These are phyloP conservation scores for Suillus variegatus DNA, from an alignment of 768 basidiomycete species.

Conservation along the genomic window DNA sequence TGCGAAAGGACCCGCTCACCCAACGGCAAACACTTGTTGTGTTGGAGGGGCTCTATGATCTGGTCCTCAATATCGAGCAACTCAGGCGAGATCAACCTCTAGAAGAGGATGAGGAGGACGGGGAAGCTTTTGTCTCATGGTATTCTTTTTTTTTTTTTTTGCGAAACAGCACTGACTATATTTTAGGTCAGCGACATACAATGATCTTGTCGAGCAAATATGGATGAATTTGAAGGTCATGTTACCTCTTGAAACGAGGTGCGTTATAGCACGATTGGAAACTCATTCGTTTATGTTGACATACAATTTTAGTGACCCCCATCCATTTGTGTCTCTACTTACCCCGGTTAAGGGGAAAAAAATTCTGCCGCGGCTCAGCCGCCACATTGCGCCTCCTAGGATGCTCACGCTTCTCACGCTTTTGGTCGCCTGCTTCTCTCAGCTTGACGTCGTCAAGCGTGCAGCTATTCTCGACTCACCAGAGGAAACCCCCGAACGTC, in stretches of 20 bases:
- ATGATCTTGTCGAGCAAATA: slow-evolving; percentile 61
- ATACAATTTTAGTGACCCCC: slow-evolving; percentile 65
- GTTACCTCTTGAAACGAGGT: slow-evolving; percentile 94
- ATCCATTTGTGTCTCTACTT: slow-evolving; percentile 94
- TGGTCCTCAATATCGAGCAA: slow-evolving; percentile 84
- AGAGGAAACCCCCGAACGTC: slow-evolving; percentile 60
- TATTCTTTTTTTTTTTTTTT: slow-evolving; percentile 26
- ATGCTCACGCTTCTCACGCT: slow-evolving; percentile 89
- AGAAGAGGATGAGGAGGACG: slow-evolving; percentile 48
- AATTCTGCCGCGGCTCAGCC: slow-evolving; percentile 83
- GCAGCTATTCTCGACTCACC: slow-evolving; percentile 71
- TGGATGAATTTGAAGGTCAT: slow-evolving; percentile 87
- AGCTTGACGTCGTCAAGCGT: slow-evolving; percentile 86
- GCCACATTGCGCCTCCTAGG: slow-evolving; percentile 76
- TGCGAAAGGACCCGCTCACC: slow-evolving; percentile 73
- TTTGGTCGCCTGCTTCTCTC: slow-evolving; percentile 90
- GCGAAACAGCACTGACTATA: slow-evolving; percentile 9
- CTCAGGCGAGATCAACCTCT: slow-evolving; percentile 75
- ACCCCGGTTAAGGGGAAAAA: slow-evolving; percentile 90
- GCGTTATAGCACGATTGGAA: slow-evolving; percentile 12
- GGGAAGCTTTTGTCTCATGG: slow-evolving; percentile 47
- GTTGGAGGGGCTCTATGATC: slow-evolving; percentile 84
- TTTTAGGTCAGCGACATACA: slow-evolving; percentile 60
- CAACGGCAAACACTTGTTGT: slow-evolving; percentile 76
- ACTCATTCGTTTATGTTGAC: not conserved